Base-by-base conservation (phyloP, 2,329 filamentous ascomycete species). In the Leptographium wingfieldii region DNA sequence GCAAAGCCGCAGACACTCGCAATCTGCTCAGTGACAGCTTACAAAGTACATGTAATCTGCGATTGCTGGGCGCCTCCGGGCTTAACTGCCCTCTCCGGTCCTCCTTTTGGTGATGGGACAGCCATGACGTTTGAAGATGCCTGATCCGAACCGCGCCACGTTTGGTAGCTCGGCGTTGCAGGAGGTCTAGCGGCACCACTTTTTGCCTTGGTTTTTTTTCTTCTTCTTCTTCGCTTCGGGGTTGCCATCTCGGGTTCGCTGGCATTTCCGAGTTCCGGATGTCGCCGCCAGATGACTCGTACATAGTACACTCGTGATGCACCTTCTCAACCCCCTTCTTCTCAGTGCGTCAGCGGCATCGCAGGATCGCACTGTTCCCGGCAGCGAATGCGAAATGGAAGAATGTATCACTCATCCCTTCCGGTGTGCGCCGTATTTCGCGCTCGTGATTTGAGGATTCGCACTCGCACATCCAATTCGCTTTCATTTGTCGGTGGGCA, bases 121-220 rank as follows among this genome's bases (percentile, higher is more conserved):
- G 43, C 43, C 19, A 46, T 19, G 43, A 19, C 16, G 48, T 51
- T 51, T 51, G 48, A 51, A 51, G 48, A 51, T 51, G 48, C 48
- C 48, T 54, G 52, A 54, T 53, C 52, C 33, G 53, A 55, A 55
- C 53, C n/a, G 53, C 53, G 53, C 53, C 35, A 55, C 53, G 33
- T 55, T 55, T 55, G n/a, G 52, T 35, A 54, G 52, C 19, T 35
- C 31, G 52, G 22, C 53, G 35, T 25, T 40, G 53, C 53, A 55
- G 53, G 19, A 22, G 12, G 31, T n/a, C 12, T n/a, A 40, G 53
- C 53, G 33, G 33, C 33, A 27, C 53, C 33, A 40, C 33, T 55
- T 27, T 40, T 40, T 22, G 33, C 11, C 6, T 54, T 54, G 5
- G 35, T n/a, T 43, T 43, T 29, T 29, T 56, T 43, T 56, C 5